These are phyloP conservation scores for Podospora fimiseda DNA, from an alignment of 495 filamentous ascomycete species.

Conservation along the genomic window DNA sequence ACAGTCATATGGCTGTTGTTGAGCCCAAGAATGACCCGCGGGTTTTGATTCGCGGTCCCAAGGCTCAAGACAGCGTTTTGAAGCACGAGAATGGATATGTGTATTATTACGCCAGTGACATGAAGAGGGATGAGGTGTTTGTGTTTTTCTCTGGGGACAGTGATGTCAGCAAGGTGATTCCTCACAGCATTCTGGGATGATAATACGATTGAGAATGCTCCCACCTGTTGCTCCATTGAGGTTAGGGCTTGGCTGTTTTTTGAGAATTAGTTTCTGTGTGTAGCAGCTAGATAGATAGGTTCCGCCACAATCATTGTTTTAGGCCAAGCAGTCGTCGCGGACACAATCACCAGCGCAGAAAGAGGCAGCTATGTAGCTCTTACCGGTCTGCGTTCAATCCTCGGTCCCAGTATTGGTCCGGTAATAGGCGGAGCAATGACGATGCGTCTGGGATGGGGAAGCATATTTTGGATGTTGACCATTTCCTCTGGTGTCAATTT, in stretches of 20 bases:
- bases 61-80: conserved; percentile 2
- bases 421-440: conserved; percentile 57
- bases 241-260: conserved; percentile 3
- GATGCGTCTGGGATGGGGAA: conserved; percentile 36
- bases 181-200: conserved; percentile 2
- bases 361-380: conserved; percentile 43
- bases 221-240: conserved; percentile 1
- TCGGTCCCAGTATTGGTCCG: conserved; percentile 23
- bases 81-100: not conserved
- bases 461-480: conserved; percentile 56
- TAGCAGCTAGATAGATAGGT: conserved; percentile 18
- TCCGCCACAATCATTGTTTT: conserved; percentile 47
- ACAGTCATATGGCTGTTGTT: conserved; percentile 1
- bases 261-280: not conserved
- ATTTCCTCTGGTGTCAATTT: conserved; percentile 31
- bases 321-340: conserved; percentile 50
- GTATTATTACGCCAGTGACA: conserved; percentile 2
- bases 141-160: conserved; percentile 2
- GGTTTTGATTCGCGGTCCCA: not conserved
- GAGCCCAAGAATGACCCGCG: conserved; percentile 1
- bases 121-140: conserved; percentile 4
- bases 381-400: conserved; percentile 30
- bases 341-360: conserved; percentile 47
- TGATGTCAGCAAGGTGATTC: not conserved
- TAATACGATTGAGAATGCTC: not conserved